Evolutionary conservation across 2,329 filamentous ascomycete genomes (phyloP), one percentile per base, ranked within the genome.

Genomic region (Cercospora sp.): DNA sequence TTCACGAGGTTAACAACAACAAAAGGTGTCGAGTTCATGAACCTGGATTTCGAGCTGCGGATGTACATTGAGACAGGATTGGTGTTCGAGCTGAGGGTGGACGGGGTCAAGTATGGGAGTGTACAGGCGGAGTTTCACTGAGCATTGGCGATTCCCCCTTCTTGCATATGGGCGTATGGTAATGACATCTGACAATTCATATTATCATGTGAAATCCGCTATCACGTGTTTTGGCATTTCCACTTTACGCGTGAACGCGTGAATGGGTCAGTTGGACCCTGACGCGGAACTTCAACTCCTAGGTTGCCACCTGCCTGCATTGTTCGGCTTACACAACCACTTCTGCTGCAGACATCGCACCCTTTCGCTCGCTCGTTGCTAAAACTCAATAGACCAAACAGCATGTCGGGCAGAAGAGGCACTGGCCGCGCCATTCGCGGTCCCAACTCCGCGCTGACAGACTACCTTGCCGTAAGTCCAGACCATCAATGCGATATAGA

Each of bases 51-150:
- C 69, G 92, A 90, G 10, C 85, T 94, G 5, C 91, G 93, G 81
- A 93, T 94, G 90, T 89, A 90, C 72, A 91, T 94, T 53, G 89
- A 93, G 76, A 92, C 89, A 74, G 90, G 90, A 1, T 74, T 94
- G 67, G 87, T 90, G 2, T 94, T 94, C 78, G 91, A 94, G 80
- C 80, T 94, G 63, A 91, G 91, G 80, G 91, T 94, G 12, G 91
- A 93, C 75, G 91, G 90, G 0, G 88, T 91, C 16, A 84, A 90
- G 70, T 94, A 94, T 79, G 91, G 91, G 8, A 84, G 88, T 68
- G 91, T 94, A 1, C 89, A 91, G 76, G 91, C 91, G 0, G 91
- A 93, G 72, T 94, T 94, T 78, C 89, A 59, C n/a, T 63, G 45
- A 63, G n/a, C 30, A 55, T 37, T 34, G 49, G 49, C 21, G 49